Percentiles rank a stretch among this genome's conserved stretches.
Conservation (phyloP, 2,329 filamentous ascomycete species). For the Aspergillus clavatus region DNA sequence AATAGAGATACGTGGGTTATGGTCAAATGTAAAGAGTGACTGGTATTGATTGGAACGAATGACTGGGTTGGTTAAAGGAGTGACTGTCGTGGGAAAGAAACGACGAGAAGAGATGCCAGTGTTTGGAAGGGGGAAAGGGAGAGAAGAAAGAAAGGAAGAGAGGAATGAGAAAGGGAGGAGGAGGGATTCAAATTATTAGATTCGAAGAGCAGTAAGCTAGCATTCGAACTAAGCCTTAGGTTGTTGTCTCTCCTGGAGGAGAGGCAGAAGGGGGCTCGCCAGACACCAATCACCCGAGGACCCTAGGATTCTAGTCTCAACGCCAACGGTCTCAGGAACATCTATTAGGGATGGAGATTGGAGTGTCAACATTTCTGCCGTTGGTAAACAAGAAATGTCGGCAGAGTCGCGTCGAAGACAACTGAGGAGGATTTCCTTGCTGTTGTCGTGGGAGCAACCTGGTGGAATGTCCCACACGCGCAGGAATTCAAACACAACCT, state of each 20-base stretch:
- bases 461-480: too few relatives aligned
- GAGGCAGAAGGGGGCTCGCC: neutral
- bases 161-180: slow-evolving; percentile 10
- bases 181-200: slow-evolving; percentile 12
- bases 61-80: slow-evolving; percentile 20
- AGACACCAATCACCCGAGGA: neutral
- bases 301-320: too few relatives aligned
- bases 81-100: slow-evolving; percentile 18
- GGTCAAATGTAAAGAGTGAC: slow-evolving; percentile 20
- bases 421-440: too few relatives aligned
- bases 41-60: slow-evolving; percentile 19
- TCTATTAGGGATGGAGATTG: too few relatives aligned
- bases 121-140: slow-evolving; percentile 13
- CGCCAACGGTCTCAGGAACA: too few relatives aligned
- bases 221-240: neutral
- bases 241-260: neutral
- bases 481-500: too few relatives aligned
- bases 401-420: too few relatives aligned
- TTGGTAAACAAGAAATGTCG: too few relatives aligned
- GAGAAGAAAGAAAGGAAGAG: slow-evolving; percentile 12
- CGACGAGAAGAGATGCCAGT: slow-evolving; percentile 7
- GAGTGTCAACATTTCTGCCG: too few relatives aligned
- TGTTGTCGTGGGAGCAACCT: too few relatives aligned
- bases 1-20: slow-evolving; percentile 3
- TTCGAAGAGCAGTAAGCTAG: neutral